Evolutionary conservation across 345 rosid species (phyloP), one percentile per base, ranked within the genome.

Genomic region (Boechera retrofracta): DNA sequence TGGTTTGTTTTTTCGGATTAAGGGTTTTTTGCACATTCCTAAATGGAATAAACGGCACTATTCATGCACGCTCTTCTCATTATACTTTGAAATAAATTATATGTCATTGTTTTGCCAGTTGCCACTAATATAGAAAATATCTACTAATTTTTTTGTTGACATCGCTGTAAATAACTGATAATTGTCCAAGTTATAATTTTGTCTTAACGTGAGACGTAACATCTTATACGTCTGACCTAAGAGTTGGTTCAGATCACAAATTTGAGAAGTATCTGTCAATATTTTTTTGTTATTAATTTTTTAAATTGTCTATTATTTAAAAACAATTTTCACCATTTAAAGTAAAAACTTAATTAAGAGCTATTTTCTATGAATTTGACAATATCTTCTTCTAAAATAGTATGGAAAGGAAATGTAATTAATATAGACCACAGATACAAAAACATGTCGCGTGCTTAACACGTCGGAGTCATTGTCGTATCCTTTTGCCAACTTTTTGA

Each of bases 391-490:
- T 9, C 8, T 12, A 48, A 75, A 29, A 67, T 45, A 45, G 18
- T 15, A 4, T 39, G 31, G 12, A 41, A 76, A 42, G 18, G 8
- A 28, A 55, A 62, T 51, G n/a, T 57, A 58, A 66, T n/a, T 58
- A 67, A 45, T 28, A 59, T 42, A 69, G 47, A 76, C 69, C 80
- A 76, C 57, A 70, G 0, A 63, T 13, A 52, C 26, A 67, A 36
- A 35, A 55, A 28, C 11, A 16, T 36, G 76, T 64, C 72, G 31
- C 67, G 66, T 71, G 76, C 47, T 15, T 44, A 59, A 77, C 73
- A 65, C 81, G 73, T 65, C 47, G 11, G 48, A 57, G 77, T 72
- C 81, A 58, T 58, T 71, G 31, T 72, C 68, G 44, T 65, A 56
- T 48, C 41, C 77, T 78, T 78, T 78, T 59, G 49, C 41, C 68